Conservation (phyloP, 257 asterid genomes). For the Avicennia marina region DNA sequence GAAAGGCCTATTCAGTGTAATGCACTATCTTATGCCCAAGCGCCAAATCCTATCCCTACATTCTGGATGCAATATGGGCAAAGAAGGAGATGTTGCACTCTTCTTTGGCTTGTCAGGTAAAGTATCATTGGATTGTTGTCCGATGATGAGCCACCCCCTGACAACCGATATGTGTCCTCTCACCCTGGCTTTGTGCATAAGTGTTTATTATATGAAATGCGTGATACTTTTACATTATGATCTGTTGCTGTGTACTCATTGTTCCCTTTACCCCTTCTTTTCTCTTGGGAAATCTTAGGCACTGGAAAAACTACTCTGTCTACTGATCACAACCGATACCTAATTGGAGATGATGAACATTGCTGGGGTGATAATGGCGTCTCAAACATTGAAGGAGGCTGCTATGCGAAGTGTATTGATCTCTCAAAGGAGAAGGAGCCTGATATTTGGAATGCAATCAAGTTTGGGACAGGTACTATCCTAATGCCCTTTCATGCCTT, state of each 20-base stretch:
- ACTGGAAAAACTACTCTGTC: conserved; percentile 81
- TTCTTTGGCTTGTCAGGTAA: conserved; percentile 81
- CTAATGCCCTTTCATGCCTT: background rate
- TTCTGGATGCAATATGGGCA: conserved; percentile 90
- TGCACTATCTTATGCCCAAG: conserved; percentile 88
- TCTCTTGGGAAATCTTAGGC: conserved; percentile 30
- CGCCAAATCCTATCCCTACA: conserved; percentile 79
- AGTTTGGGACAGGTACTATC: conserved; percentile 66
- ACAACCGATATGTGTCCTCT: conserved; percentile 23
- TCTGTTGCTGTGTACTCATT: background rate
- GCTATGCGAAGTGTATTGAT: conserved; percentile 81
- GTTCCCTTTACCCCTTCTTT: background rate
- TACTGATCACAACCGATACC: conserved; percentile 68
- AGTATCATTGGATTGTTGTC: conserved; percentile 17
- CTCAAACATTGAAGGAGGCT: conserved; percentile 80
- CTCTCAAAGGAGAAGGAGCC: conserved; percentile 74
- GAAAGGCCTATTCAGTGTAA: conserved; percentile 73
- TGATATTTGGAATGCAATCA: conserved; percentile 82
- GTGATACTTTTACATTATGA: background rate
- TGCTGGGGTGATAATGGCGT: conserved; percentile 82
- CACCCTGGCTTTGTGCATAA: conserved; percentile 10
- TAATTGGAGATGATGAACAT: conserved; percentile 82
- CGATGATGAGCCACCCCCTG: conserved; percentile 16
- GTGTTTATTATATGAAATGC: background rate
- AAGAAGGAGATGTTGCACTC: conserved; percentile 83